A percentile compares a stretch with the other conserved stretches of the same genome.
Evolutionary conservation across 2,329 filamentous ascomycete genomes (phyloP).

Genomic region (Exophiala xenobiotica): DNA sequence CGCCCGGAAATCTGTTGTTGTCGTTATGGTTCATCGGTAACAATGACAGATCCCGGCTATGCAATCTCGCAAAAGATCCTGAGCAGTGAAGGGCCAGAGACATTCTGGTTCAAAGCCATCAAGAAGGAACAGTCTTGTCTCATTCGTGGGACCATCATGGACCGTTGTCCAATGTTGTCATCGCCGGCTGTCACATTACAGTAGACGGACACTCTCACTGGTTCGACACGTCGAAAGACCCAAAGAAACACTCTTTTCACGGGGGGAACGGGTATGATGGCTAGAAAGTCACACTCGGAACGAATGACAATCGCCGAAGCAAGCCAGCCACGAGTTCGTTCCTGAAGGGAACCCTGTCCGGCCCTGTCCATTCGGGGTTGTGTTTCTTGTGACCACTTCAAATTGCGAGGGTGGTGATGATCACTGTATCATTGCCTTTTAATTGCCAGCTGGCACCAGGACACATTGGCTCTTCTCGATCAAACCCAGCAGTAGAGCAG

Average conservation of each 20-base stretch:
- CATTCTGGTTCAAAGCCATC: not conserved
- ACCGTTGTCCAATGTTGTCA: not conserved
- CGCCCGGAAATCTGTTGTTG: too few species aligned
- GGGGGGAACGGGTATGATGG: conserved; percentile 2
- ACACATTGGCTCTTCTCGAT: too few species aligned
- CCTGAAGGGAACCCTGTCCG: not conserved
- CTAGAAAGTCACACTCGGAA: not conserved
- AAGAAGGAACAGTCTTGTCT: not conserved
- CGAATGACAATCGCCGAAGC: not conserved
- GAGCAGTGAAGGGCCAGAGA: not conserved
- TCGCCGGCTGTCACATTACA: conserved; percentile 1
- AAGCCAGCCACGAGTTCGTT: not conserved
- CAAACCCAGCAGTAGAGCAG: too few species aligned
- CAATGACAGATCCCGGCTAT: conserved; percentile 1
- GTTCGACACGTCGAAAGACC: not conserved
- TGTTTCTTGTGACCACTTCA: not conserved
- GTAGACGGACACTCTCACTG: conserved; percentile 1
- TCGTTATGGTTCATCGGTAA: not conserved
- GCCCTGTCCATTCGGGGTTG: too few species aligned
- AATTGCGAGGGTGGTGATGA: too few species aligned
- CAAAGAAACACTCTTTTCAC: not conserved
- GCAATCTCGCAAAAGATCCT: not conserved
- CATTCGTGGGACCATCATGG: not conserved
- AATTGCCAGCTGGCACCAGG: too few species aligned
- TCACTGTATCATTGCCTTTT: too few species aligned